These are phyloP conservation scores for Hanseniaspora gamundiae DNA, from an alignment of 1,139 yeast species.

Conservation along the genomic window DNA sequence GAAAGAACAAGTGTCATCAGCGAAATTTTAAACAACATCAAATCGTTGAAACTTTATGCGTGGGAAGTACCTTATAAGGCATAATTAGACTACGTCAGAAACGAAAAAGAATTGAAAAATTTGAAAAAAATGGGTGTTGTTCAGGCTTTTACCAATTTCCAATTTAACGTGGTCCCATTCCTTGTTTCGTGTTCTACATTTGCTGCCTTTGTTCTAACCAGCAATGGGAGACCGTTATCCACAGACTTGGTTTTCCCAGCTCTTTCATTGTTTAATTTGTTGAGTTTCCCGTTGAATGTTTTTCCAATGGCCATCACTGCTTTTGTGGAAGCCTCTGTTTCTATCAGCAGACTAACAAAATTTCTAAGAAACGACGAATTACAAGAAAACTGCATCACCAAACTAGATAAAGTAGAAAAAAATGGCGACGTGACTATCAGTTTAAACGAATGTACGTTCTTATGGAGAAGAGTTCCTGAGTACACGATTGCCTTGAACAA, in stretches of 20 bases:
- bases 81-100: conserved; percentile 69
- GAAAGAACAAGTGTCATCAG: conserved; percentile 63
- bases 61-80: conserved; percentile 86
- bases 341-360: conserved; percentile 60
- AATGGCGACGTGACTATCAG: conserved; percentile 61
- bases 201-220: conserved; percentile 61
- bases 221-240: conserved; percentile 54
- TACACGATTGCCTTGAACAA: conserved; percentile 68
- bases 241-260: conserved; percentile 96
- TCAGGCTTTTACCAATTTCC: conserved; percentile 60
- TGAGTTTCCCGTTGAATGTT: conserved; percentile 87
- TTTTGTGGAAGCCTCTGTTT: conserved; percentile 83
- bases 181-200: conserved; percentile 87
- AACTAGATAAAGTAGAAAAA: conserved; percentile 36
- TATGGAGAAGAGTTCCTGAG: conserved; percentile 75
- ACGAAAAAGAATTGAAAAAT: conserved; percentile 74
- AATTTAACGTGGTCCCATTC: conserved; percentile 84
- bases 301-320: conserved; percentile 84
- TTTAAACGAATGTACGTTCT: conserved; percentile 58
- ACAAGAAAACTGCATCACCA: conserved; percentile 65
- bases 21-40: conserved; percentile 83
- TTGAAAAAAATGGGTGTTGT: conserved; percentile 67
- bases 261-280: conserved; percentile 68
- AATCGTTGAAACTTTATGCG: conserved; percentile 82
- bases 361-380: conserved; percentile 71